These are phyloP conservation scores for Falciphora oryzae DNA, from an alignment of 2,329 filamentous ascomycete genomes.

Conservation along the genomic window DNA sequence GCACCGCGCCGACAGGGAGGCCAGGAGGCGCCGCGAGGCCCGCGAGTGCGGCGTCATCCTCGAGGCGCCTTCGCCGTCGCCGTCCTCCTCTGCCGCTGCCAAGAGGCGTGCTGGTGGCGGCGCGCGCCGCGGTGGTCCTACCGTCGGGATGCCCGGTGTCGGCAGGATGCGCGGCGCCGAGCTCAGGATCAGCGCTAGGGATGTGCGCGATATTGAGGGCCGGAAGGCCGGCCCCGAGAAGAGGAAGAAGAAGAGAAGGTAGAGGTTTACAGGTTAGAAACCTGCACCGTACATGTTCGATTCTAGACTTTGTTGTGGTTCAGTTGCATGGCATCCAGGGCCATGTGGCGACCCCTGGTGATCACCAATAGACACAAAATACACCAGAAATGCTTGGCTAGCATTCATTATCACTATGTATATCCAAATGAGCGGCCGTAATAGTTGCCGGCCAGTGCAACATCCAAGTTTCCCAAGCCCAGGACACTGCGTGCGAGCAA, in stretches of 20 bases:
- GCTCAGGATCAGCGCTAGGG: conserved; percentile 69
- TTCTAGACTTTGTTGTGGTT: too few relatives aligned
- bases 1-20: conserved; percentile 60
- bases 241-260: conserved; percentile 30
- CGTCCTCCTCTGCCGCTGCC: conserved; percentile 31
- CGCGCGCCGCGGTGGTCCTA: conserved; percentile 23
- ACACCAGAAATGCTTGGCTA: too few relatives aligned
- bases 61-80: conserved; percentile 46
- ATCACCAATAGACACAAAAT: too few relatives aligned
- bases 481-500: too few relatives aligned
- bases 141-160: conserved; percentile 69
- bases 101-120: conserved; percentile 32
- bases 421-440: too few relatives aligned
- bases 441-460: too few relatives aligned
- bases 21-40: conserved; percentile 69
- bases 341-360: too few relatives aligned
- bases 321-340: too few relatives aligned
- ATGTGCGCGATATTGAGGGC: conserved; percentile 67
- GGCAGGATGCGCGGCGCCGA: conserved; percentile 77
- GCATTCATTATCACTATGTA: too few relatives aligned
- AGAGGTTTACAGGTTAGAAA: conserved; percentile 18
- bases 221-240: conserved; percentile 25
- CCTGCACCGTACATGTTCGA: too few relatives aligned
- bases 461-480: too few relatives aligned
- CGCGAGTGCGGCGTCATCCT: conserved; percentile 86